Evolutionary conservation across 257 asterid species (phyloP).

Genomic region (Lantana camara): DNA sequence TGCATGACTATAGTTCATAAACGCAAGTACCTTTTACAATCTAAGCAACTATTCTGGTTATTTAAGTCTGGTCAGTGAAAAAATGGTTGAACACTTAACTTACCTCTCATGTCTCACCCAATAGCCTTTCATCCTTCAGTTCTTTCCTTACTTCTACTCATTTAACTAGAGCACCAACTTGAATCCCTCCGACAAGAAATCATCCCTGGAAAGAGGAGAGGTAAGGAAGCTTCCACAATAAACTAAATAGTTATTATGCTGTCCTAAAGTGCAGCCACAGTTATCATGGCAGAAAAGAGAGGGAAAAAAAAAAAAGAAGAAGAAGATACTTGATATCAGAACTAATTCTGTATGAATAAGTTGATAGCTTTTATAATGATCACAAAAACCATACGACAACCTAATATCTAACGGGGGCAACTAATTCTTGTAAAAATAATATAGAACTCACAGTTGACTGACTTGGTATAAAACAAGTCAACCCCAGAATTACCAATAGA

Average conservation of each 20-base stretch:
- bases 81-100: not conserved
- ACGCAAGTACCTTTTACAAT: not conserved
- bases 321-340: not conserved
- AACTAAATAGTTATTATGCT: too few species aligned
- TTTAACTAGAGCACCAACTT: slow-evolving; percentile 55
- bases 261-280: not conserved
- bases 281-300: too few species aligned
- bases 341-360: not conserved
- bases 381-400: slow-evolving; percentile 14
- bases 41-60: slow-evolving; percentile 4
- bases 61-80: not conserved
- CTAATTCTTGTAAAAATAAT: not conserved
- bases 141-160: slow-evolving; percentile 19
- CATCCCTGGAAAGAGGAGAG: slow-evolving; percentile 44
- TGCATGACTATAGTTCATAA: slow-evolving; percentile 15
- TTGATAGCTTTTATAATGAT: not conserved
- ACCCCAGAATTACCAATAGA: slow-evolving; percentile 13
- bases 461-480: slow-evolving; percentile 22
- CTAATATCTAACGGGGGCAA: slow-evolving; percentile 20
- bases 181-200: slow-evolving; percentile 68
- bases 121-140: slow-evolving; percentile 13
- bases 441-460: slow-evolving; percentile 27
- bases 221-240: not conserved
- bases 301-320: not conserved
- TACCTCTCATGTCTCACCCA: slow-evolving; percentile 20